Conservation (phyloP, 2,329 filamentous ascomycete species). For the Fusarium tupiense region DNA sequence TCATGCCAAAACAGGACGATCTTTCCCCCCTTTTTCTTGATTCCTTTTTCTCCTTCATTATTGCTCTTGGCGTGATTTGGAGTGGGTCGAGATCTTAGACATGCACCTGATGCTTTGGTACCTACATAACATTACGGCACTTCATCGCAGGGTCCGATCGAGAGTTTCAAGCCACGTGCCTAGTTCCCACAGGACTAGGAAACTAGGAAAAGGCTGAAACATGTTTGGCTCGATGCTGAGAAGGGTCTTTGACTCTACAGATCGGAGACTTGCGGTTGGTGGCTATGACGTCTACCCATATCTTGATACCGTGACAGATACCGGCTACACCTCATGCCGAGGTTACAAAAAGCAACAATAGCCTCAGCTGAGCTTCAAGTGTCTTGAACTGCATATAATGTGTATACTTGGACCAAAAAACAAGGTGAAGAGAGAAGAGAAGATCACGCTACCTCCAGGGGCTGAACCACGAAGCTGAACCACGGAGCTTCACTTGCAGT, state of each 20-base stretch:
- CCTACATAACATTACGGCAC: not conserved
- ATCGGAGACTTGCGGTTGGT: not conserved
- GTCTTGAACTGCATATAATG: not conserved
- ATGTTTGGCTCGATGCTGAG: not conserved
- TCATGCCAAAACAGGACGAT: not conserved
- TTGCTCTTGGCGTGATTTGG: not conserved
- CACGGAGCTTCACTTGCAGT: not conserved
- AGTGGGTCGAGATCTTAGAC: not conserved
- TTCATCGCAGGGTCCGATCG: not conserved
- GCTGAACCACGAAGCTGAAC: not conserved
- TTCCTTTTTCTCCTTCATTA: not conserved
- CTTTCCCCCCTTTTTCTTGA: not conserved
- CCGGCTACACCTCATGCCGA: not conserved
- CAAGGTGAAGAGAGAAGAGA: not conserved
- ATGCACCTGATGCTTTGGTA: not conserved
- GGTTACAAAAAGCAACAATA: not conserved
- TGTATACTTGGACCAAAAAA: not conserved
- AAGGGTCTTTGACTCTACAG: not conserved
- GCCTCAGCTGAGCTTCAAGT: not conserved
- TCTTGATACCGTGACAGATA: not conserved
- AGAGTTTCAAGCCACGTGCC: constrained; percentile 10
- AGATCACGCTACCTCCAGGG: not conserved
- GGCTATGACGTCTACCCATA: not conserved
- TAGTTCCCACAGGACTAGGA: not conserved
- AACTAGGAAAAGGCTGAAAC: not conserved